phyloP scores from a whole-genome alignment of 2,329 filamentous ascomycete species.

The Dendrostoma leiphaemia region DNA sequence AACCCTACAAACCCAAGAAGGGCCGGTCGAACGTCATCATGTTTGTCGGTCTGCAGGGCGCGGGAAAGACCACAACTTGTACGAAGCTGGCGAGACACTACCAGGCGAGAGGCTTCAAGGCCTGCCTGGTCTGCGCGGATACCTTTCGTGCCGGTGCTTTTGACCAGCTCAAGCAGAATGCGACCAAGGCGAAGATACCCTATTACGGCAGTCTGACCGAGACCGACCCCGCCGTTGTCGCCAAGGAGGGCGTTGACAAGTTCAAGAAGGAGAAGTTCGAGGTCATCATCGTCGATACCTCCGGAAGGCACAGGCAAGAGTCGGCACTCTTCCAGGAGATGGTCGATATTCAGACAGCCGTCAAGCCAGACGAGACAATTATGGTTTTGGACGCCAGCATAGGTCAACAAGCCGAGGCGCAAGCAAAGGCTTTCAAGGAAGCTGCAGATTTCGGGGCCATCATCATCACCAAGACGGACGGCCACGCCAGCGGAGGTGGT shows the following conservation, averaged over 20 bases:
- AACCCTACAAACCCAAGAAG: constrained; percentile 96
- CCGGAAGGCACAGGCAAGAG: constrained; percentile 91
- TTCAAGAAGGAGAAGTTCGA: constrained; percentile 99
- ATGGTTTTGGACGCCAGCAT: constrained; percentile 98
- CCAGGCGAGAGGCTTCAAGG: constrained; percentile 86
- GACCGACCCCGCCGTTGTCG: constrained; percentile 91
- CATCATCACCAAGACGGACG: constrained; percentile 98
- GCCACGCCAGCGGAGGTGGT: constrained; percentile 91
- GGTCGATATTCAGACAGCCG: constrained; percentile 90
- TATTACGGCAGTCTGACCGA: constrained; percentile 97
- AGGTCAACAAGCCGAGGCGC: constrained; percentile 90
- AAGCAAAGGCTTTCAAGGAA: constrained; percentile 96
- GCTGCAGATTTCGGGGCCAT: constrained; percentile 96
- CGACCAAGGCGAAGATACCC: constrained; percentile 97
- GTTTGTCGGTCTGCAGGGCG: constrained; percentile 97
- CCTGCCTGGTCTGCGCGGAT: constrained; percentile 93
- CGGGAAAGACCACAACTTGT: constrained; percentile 97
- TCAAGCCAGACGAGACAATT: constrained; percentile 93
- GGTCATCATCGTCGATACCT: constrained; percentile 98
- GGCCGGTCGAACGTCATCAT: constrained; percentile 96
- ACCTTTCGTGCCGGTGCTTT: constrained; percentile 98
- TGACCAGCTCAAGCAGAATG: constrained; percentile 98
- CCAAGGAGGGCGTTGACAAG: constrained; percentile 93
- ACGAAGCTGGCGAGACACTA: constrained; percentile 96
- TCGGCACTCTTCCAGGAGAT: constrained; percentile 95